Base-by-base conservation (phyloP, 768 basidiomycete species). In the Russula foetens region DNA sequence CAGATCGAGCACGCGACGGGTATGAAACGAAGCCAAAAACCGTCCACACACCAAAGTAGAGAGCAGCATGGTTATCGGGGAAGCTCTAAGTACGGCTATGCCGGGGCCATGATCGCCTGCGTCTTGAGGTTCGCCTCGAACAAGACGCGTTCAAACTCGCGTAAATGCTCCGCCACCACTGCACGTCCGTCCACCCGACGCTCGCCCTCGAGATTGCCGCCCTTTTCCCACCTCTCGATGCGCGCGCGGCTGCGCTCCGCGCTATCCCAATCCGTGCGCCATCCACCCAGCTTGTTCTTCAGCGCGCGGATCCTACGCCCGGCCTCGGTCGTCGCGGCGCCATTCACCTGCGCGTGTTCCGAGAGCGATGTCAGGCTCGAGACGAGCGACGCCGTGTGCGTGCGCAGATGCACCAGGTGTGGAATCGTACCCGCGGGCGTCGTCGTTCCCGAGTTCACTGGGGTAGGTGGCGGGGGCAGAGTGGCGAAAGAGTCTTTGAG, bases 281-380 rank as follows among this genome's bases (percentile, higher is more conserved):
- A 90, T 23, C 83, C 87, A 7, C 85, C 86, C 31, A 93, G 73
- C 66, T 87, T 88, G 67, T 92, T 92, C 75, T 89, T 90, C 63
- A 92, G 73, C 15, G 88, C 88, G 51, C 92, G 86, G 44, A 95
- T 84, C 73, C 90, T 92, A 41, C 92, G 81, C 48, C 90, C 90
- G 0, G 91, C 87, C 59, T 95, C 92, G 1, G 90, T 84, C 11
- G 89, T 86, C 4, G 86, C 87, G 1, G 88, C 92, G 11, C 86
- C 84, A 67, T 92, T 91, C 52, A 92, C 90, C 70, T 95, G 92
- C 15, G 90, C 88, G 61, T 92, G 89, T 67, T 95, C 92, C 26
- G 88, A 90, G 64, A 93, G 83, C 35, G 84, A 81, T 2, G 84
- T 80, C 47, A 95, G 79, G 12, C 90, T 87, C 24, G 84, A 75